Evolutionary conservation across 306 rosid genomes (phyloP), one percentile per base, ranked within the genome.

Genomic region (Cucumis melo): DNA sequence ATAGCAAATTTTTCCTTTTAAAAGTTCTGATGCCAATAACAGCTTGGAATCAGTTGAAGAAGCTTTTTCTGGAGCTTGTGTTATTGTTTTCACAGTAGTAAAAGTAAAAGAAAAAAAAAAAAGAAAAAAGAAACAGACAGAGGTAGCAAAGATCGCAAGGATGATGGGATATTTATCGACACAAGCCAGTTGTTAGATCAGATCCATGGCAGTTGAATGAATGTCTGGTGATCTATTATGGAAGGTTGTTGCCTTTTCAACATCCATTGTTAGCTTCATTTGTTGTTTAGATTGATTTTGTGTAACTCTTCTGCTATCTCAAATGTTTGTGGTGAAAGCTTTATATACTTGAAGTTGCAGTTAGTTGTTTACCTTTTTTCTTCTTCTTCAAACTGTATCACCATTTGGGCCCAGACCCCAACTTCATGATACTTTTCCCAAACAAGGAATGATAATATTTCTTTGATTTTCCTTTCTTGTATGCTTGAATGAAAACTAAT

Each of bases 111-210:
- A 46, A 46, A 32, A 32, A 32, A 32, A 32, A 32, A 32, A 32
- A 32, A 44, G 12, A 1, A 44, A 44, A 46, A 46, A 68, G 51
- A 44, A 23, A 48, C 55, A 71, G 76, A 55, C 78, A 80, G 81
- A 80, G 81, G 68, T 62, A 54, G 73, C 72, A 58, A 84, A 70
- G 70, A 65, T 79, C 63, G 70, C 62, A 61, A 70, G 79, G 56
- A 68, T 12, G 62, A 34, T 53, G 77, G 62, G 41, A 29, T 51
- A 73, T 51, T 73, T 73, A 51, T 73, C 32, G 48, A 73, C 42
- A 51, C 32, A 32, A 51, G 62, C 77, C 48, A 72, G 60, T 51
- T 17, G 82, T 27, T 27, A 51, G 56, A 72, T 50, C 27, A 72
- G 56, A 72, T 71, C 23, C 17, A 24, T 27, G 60, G 41, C 60